Evolutionary conservation across 2,329 filamentous ascomycete species (phyloP), one percentile per base, ranked within the genome.

Genomic region (Nannizzia gypsea): DNA sequence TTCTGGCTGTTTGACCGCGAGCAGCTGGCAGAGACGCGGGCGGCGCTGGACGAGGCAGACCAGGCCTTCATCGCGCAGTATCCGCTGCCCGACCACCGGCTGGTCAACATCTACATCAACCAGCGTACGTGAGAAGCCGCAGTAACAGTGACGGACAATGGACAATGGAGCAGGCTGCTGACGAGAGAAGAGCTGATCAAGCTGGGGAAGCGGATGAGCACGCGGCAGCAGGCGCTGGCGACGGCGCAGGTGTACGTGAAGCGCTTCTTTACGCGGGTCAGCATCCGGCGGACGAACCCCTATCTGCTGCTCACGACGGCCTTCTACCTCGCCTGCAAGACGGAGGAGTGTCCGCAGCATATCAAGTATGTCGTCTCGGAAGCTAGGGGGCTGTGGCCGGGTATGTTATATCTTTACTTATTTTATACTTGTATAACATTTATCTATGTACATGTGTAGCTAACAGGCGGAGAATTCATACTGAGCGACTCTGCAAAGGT

Each of bases 311-410:
- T 96, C 64, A 87, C 90, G n/a, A 97, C 93, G 1, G 89, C 92
- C 3, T 81, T 97, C 62, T 99, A 99, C 72, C 79, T 99, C 38
- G 91, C 93, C 20, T 96, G 90, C 77, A 99, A 99, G 76, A 96
- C 95, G 84, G 93, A 99, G 73, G 93, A 99, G 73, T 91, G 86
- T 57, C 93, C 93, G 2, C 92, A 97, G 72, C 93, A 99, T 72
- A 97, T 99, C 68, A 84, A 93, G 31, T 82, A 95, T 64, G 86
- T 99, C 61, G 86, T 93, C 9, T 86, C 84, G 54, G 93, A 99
- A 72, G 90, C 91, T 2, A 85, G 90, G 36, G 83, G 87, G 61
- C 80, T 95, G 62, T 96, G 90, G 89, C 86, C 89, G 67, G 82
- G 83, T 83, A 77, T 56, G 73, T 65, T 8, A 40, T 59, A 52